These are phyloP conservation scores for Colletotrichum spaethianum DNA, from an alignment of 2,329 filamentous ascomycete species.

Conservation along the genomic window DNA sequence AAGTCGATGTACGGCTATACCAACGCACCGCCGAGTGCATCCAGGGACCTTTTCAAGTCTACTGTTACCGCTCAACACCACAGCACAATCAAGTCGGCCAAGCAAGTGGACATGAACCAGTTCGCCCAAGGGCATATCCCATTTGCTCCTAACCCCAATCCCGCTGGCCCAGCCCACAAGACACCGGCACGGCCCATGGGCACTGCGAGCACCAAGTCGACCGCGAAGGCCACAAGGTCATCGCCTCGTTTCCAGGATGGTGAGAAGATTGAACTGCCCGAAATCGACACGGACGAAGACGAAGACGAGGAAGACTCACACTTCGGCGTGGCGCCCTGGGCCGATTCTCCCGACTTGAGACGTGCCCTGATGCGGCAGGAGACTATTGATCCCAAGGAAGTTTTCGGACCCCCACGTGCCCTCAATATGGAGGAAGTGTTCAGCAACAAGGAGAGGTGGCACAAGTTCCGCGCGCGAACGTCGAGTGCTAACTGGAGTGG, in stretches of 20 bases:
- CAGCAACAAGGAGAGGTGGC: conserved; percentile 85
- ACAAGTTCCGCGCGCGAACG: conserved; percentile 90
- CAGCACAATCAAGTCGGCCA: conserved; percentile 72
- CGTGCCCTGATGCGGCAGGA: conserved; percentile 86
- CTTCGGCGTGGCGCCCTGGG: conserved; percentile 81
- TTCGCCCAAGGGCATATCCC: conserved; percentile 91
- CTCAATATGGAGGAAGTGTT: conserved; percentile 98
- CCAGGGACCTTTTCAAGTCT: conserved; percentile 75
- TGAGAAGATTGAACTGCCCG: conserved; percentile 91
- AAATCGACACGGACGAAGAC: conserved; percentile 94
- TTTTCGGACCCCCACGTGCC: conserved; percentile 91
- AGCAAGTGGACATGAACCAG: conserved; percentile 88
- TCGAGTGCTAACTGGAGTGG: conserved; percentile 96
- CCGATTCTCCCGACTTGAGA: conserved; percentile 86
- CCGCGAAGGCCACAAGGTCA: conserved; percentile 72
- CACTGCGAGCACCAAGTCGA: conserved; percentile 65
- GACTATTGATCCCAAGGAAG: conserved; percentile 83
- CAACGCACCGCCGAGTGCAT: conserved; percentile 67
- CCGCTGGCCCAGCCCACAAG: conserved; percentile 72
- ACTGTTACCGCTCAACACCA: conserved; percentile 78
- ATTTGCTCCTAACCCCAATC: conserved; percentile 80
- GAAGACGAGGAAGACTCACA: conserved; percentile 71
- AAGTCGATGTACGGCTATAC: conserved; percentile 77
- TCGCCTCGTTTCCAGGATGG: conserved; percentile 91
- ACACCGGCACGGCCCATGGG: conserved; percentile 74